Evolutionary conservation across 306 rosid species (phyloP).

Genomic region (Vicia faba): DNA sequence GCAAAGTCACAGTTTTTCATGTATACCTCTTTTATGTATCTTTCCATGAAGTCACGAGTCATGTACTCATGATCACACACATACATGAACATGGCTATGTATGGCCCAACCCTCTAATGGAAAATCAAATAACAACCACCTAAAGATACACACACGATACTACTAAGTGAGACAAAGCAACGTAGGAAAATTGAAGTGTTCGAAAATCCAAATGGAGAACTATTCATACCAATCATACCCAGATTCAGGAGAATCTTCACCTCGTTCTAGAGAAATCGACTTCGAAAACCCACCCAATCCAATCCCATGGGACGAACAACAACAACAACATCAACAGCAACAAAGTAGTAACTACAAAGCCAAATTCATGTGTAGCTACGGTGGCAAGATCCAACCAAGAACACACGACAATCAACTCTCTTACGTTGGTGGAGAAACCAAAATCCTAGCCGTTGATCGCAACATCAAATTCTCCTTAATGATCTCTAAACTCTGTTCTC

Average conservation of each 20-base stretch:
- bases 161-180: background rate
- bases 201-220: constrained; percentile 58
- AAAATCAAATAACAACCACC: background rate
- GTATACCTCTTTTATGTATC: background rate
- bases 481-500: constrained; percentile 62
- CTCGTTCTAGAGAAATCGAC: constrained; percentile 83
- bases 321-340: background rate
- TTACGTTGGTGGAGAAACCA: constrained; percentile 90
- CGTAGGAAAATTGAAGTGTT: background rate
- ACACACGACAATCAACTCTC: constrained; percentile 84
- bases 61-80: background rate
- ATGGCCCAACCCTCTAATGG: background rate
- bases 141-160: background rate
- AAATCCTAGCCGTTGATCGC: constrained; percentile 90
- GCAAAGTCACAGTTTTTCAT: background rate
- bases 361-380: constrained; percentile 92
- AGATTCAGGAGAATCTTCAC: constrained; percentile 87
- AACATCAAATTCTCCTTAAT: constrained; percentile 56
- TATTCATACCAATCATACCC: constrained; percentile 71
- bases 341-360: constrained; percentile 52
- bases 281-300: constrained; percentile 85
- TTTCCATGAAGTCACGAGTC: background rate
- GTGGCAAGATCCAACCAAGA: constrained; percentile 96
- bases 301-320: constrained; percentile 78
- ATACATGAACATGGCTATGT: background rate